These are phyloP conservation scores for Bremia lactucae DNA, from an alignment of 352 stramenopile species.

Conservation along the genomic window DNA sequence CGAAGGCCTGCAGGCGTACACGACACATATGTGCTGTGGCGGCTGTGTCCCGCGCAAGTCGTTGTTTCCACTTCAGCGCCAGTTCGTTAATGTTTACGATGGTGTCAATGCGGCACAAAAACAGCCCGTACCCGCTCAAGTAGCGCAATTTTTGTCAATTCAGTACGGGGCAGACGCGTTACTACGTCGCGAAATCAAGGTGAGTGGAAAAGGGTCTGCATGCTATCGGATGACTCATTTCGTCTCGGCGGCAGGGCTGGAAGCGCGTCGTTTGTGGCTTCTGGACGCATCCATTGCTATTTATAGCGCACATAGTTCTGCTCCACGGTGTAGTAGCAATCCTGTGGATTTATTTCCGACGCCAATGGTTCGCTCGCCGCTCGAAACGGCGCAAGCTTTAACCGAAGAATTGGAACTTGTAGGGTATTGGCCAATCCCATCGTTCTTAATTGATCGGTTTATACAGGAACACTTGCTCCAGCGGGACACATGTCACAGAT, in stretches of 20 bases:
- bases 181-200: slow-evolving; percentile 63
- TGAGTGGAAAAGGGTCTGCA: slow-evolving; percentile 7
- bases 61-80: slow-evolving; percentile 48
- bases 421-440: too few species aligned
- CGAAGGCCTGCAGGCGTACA: slow-evolving; percentile 48
- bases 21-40: slow-evolving; percentile 65
- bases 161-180: slow-evolving; percentile 53
- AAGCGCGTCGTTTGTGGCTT: slow-evolving; percentile 70
- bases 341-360: slow-evolving; percentile 32
- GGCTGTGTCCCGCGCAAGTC: slow-evolving; percentile 49
- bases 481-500: too few species aligned
- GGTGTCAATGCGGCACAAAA: slow-evolving; percentile 31
- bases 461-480: too few species aligned
- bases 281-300: slow-evolving; percentile 59
- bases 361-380: slow-evolving; percentile 8
- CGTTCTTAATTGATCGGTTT: too few species aligned
- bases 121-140: slow-evolving; percentile 40
- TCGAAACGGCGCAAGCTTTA: slow-evolving; percentile 44
- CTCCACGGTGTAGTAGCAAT: slow-evolving; percentile 27
- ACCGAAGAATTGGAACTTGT: not conserved
- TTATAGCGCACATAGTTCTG: slow-evolving; percentile 38
- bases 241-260: slow-evolving; percentile 39
- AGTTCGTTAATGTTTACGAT: slow-evolving; percentile 37
- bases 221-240: too few species aligned
- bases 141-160: slow-evolving; percentile 55